phyloP scores from a whole-genome alignment of 2,329 filamentous ascomycete species.

The Botrytis fabae region DNA sequence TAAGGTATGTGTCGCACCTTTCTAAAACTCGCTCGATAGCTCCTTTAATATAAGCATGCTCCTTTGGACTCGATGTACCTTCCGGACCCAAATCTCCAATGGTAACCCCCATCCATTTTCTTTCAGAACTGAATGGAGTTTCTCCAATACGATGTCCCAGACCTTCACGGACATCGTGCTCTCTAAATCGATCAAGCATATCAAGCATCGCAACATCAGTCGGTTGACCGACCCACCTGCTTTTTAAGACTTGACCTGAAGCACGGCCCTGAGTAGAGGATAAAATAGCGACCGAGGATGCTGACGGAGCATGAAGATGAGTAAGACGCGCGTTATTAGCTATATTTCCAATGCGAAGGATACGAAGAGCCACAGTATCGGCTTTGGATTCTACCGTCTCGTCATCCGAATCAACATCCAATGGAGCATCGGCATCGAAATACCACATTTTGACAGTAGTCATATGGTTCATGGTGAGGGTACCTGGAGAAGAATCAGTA shows the following conservation, averaged over 20 bases:
- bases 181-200: constrained; percentile 83
- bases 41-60: constrained; percentile 93
- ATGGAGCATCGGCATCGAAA: constrained; percentile 63
- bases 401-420: constrained; percentile 53
- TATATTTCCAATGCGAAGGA: constrained; percentile 91
- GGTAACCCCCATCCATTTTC: constrained; percentile 99
- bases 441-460: constrained; percentile 96
- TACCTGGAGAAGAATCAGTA: constrained; percentile 55
- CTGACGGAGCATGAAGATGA: constrained; percentile 67
- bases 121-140: constrained; percentile 92
- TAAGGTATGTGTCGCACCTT: constrained; percentile 88
- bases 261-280: constrained; percentile 71
- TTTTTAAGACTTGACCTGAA: constrained; percentile 65
- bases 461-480: constrained; percentile 97
- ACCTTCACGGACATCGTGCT: constrained; percentile 86
- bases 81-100: constrained; percentile 54
- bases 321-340: constrained; percentile 90
- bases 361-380: constrained; percentile 73
- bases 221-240: constrained; percentile 93
- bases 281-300: constrained; percentile 74
- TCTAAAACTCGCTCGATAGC: constrained; percentile 84
- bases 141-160: constrained; percentile 81
- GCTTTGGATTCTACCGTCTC: constrained; percentile 58
- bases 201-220: constrained; percentile 98
- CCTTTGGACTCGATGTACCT: constrained; percentile 48